Base-by-base conservation (phyloP, 2,329 filamentous ascomycete species). In the Didymella sp. region DNA sequence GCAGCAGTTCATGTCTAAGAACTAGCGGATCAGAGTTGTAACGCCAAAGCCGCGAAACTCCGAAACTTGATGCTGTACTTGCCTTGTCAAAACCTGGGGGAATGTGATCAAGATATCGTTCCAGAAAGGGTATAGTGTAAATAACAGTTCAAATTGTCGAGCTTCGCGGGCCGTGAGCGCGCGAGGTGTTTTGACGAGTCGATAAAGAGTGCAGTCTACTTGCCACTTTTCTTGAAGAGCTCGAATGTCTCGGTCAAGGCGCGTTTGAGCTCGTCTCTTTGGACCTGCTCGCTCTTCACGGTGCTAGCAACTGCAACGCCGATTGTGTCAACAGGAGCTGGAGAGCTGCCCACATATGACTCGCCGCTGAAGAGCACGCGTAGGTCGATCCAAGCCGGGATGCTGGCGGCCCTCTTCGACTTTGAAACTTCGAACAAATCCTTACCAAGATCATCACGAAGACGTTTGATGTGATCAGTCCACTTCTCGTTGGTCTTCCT, bases 361-460 rank as follows among this genome's bases (percentile, higher is more conserved):
- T 73, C 68, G 11, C 65, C 66, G 4, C 56, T 41, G 37, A 74
- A 71, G 12, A 73, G 47, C 4, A 72, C 62, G 6, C 61, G 57
- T 1, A 74, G 45, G 17, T 64, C 24, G 27, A 70, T 63, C 67
- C 67, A 73, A 11, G 17, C 4, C 3, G 70, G 72, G 21, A 74
- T 40, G 1, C 19, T 13, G 17, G 61, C 68, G 1, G 21, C 38
- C 21, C 58, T 54, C 11, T 31, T 31, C 12, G 21, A 19, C 22
- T 19, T 35, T 44, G 21, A 2, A 15, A 6, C 38, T 42, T 43
- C 56, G 30, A 59, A 67, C 6, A 71, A 4, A 15, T 67, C 63
- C 4, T 33, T 44, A 5, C 37, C 38, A 3, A 73, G 24, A 3
- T 52, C 42, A 2, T n/a, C 28, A 0, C 58, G 58, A 0, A 72